Evolutionary conservation across 2,329 filamentous ascomycete genomes (phyloP), one percentile per base, ranked within the genome.

Genomic region (Rutstroemia sp.): DNA sequence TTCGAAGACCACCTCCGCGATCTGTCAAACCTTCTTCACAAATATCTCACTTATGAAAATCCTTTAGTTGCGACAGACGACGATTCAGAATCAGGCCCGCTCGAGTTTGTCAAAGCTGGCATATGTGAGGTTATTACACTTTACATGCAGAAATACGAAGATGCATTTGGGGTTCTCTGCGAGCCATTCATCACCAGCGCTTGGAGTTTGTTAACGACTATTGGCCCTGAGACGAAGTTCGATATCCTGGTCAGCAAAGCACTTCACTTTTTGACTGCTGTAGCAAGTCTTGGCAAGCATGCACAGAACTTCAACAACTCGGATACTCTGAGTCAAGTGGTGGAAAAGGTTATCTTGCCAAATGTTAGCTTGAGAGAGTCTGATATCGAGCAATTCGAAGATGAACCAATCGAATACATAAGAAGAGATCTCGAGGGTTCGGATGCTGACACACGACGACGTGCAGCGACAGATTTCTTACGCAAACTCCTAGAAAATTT

Each of bases 331-430:
- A 84, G 85, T 18, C 88, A 96, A 70, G 89, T 99, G 53, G 89
- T 96, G 9, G 91, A 97, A 71, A 96, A 96, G 74, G 94, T 97
- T 58, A 89, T 99, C 56, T 75, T 99, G 62, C 92, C 94, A 9
- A 99, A 99, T 67, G 83, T 99, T 58, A 87, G 88, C 16, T 76
- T 99, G 59, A 85, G 95, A 63, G 94, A 96, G 67, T 94, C 92
- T 0, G 95, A 99, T 63, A 81, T 96, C 54, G 94, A 99, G 71
- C 80, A 96, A 63, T 97, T 99, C 65, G 94, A 99, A 70, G 95
- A 99, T 69, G 95, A 99, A 75, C 94, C 94, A 0, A 99, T 99
- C 63, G 94, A 99, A 72, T 99, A 95, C 70, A 99, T 99, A 68
- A 83, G 94, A 61, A 83, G 91, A 66, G 94, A 99, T 71, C 77